Percentiles rank a stretch among this genome's conserved stretches.
phyloP scores from a whole-genome alignment of 176 grass and related monocot genomes.

The Oryza glumipatula region DNA sequence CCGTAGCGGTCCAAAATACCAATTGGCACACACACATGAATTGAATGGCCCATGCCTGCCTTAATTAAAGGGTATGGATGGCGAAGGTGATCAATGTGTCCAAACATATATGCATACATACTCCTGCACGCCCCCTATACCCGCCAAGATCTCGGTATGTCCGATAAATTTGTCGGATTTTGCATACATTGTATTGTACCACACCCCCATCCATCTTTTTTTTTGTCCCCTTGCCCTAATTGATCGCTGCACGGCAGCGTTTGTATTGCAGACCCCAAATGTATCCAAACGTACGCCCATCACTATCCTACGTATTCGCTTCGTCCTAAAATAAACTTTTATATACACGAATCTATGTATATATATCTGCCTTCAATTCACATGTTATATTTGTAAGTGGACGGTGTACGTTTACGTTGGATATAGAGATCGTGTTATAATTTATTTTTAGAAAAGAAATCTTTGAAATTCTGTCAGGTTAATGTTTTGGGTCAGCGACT shows the following conservation, averaged over 20 bases:
- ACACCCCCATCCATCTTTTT: neutral
- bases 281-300: neutral
- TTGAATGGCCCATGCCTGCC: constrained; percentile 21
- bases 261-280: neutral
- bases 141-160: constrained; percentile 37
- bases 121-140: neutral
- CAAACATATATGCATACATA: neutral
- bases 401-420: too few relatives aligned
- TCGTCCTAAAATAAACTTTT: too few relatives aligned
- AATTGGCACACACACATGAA: neutral
- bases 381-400: too few relatives aligned
- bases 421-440: too few relatives aligned
- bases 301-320: neutral
- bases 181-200: neutral
- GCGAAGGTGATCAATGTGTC: constrained; percentile 29
- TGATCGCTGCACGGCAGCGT: neutral
- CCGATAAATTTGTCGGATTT: constrained; percentile 21
- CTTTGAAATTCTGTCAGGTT: neutral
- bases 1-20: constrained; percentile 13
- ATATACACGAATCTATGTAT: too few relatives aligned
- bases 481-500: neutral
- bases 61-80: constrained; percentile 20
- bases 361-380: too few relatives aligned
- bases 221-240: neutral
- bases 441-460: too few relatives aligned